A percentile compares a stretch with the other conserved stretches of the same genome.
Conservation (phyloP, 192 early-diverging fungal genomes). For the Chytriomyces sp. region DNA sequence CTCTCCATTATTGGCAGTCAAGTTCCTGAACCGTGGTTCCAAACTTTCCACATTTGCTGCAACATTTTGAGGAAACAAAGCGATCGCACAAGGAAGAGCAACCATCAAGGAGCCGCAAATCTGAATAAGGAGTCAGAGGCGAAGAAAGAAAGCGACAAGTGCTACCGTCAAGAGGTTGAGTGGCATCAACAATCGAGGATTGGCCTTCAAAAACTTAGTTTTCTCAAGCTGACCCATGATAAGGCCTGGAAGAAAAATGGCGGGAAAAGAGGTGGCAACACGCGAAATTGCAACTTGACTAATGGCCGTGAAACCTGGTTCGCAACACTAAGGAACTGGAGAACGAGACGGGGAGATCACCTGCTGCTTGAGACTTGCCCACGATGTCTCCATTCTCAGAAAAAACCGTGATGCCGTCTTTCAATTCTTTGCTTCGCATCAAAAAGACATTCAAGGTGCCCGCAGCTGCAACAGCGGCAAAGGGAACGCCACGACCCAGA, state of each 20-base stretch:
- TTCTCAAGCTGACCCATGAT: slow-evolving; percentile 68
- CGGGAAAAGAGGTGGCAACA: slow-evolving; percentile 71
- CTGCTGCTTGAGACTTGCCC: slow-evolving; percentile 71
- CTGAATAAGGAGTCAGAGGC: not conserved
- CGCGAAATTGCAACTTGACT: slow-evolving; percentile 74
- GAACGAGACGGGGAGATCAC: slow-evolving; percentile 63
- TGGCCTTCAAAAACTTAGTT: slow-evolving; percentile 55
- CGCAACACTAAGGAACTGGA: not conserved
- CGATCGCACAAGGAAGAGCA: slow-evolving; percentile 77
- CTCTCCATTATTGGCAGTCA: slow-evolving; percentile 63
- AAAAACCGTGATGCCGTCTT: slow-evolving; percentile 74
- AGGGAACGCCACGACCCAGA: slow-evolving; percentile 59
- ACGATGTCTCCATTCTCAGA: slow-evolving; percentile 65
- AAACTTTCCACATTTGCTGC: slow-evolving; percentile 58
- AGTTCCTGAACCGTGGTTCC: slow-evolving; percentile 64
- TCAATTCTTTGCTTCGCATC: slow-evolving; percentile 81
- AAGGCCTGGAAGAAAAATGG: slow-evolving; percentile 72
- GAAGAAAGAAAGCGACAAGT: not conserved
- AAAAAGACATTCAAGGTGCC: slow-evolving; percentile 82
- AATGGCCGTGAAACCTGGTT: not conserved
- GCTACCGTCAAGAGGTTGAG: slow-evolving; percentile 66
- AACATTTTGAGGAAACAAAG: slow-evolving; percentile 75
- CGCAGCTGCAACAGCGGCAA: slow-evolving; percentile 76
- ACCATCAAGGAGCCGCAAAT: slow-evolving; percentile 72
- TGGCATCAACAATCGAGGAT: slow-evolving; percentile 59